Evolutionary conservation across 768 basidiomycete genomes (phyloP).

Genomic region (Termitomyces sp.): DNA sequence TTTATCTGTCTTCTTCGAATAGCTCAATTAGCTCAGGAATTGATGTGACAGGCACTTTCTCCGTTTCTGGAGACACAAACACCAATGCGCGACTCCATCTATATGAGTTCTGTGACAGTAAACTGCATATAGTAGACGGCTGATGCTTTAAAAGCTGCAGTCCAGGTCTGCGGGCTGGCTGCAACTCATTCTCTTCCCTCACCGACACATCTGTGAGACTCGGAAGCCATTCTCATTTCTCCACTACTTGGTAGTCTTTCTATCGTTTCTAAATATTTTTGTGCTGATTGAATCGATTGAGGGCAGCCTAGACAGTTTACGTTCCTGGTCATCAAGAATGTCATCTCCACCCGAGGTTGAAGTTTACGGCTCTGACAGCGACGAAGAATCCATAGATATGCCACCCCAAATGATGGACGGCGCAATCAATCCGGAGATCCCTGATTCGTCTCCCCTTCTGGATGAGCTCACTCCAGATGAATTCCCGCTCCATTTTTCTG

Average conservation of each 20-base stretch:
- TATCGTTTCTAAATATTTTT: not conserved
- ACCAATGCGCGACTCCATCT: not conserved
- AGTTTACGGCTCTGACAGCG: conserved; percentile 16
- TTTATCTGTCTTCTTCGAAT: not conserved
- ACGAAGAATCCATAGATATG: conserved; percentile 11
- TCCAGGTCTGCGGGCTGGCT: not conserved
- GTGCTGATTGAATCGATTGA: not conserved
- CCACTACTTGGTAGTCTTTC: not conserved
- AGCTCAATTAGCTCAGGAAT: not conserved
- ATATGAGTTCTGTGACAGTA: too few relatives aligned
- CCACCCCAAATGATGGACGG: not conserved
- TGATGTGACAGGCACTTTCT: not conserved
- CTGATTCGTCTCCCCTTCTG: conserved; percentile 15
- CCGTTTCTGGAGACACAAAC: not conserved
- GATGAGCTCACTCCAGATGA: conserved; percentile 46
- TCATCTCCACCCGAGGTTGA: conserved; percentile 11
- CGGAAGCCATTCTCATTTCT: not conserved
- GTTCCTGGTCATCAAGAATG: conserved; percentile 3
- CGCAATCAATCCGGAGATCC: not conserved
- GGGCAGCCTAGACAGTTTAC: not conserved
- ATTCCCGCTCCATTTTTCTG: conserved; percentile 56
- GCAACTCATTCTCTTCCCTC: not conserved
- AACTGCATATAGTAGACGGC: too few relatives aligned
- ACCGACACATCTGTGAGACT: not conserved
- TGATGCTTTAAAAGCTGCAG: not conserved